These are phyloP conservation scores for Monosporozyma solicola DNA, from an alignment of 805 yeast species.

Conservation along the genomic window DNA sequence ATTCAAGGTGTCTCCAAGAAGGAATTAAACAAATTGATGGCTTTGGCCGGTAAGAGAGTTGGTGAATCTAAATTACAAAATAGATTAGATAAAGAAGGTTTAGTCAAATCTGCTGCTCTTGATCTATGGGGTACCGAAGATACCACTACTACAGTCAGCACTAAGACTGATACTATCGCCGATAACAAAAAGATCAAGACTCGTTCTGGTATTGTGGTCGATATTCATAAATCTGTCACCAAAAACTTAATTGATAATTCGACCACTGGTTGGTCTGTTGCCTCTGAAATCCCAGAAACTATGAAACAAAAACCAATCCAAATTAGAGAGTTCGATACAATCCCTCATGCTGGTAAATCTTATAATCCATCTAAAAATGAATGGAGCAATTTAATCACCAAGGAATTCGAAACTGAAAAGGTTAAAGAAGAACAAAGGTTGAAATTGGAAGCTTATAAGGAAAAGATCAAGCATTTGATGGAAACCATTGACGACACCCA, in stretches of 20 bases:
- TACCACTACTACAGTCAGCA: background rate
- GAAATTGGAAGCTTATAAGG: constrained; percentile 52
- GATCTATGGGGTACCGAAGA: constrained; percentile 63
- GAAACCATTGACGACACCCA: constrained; percentile 53
- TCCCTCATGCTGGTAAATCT: constrained; percentile 83
- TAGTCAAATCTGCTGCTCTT: constrained; percentile 39
- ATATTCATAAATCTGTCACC: constrained; percentile 28
- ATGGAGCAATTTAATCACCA: constrained; percentile 66
- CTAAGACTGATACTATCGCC: constrained; percentile 3
- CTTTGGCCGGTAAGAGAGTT: constrained; percentile 63
- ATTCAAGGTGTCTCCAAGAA: constrained; percentile 57
- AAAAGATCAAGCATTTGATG: constrained; percentile 56
- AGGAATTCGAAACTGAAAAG: constrained; percentile 59
- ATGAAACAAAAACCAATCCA: constrained; percentile 42
- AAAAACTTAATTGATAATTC: constrained; percentile 32
- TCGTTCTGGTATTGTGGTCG: constrained; percentile 23
- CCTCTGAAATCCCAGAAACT: constrained; percentile 49
- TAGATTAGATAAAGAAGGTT: constrained; percentile 49
- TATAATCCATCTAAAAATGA: constrained; percentile 77
- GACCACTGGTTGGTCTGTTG: constrained; percentile 41
- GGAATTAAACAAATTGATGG: constrained; percentile 58
- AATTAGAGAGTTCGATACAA: constrained; percentile 40
- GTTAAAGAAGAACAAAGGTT: constrained; percentile 56
- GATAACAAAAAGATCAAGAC: constrained; percentile 4
- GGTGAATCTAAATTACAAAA: constrained; percentile 46